These are phyloP conservation scores for Penicillium taxi DNA, from an alignment of 495 filamentous ascomycete species.

Conservation along the genomic window DNA sequence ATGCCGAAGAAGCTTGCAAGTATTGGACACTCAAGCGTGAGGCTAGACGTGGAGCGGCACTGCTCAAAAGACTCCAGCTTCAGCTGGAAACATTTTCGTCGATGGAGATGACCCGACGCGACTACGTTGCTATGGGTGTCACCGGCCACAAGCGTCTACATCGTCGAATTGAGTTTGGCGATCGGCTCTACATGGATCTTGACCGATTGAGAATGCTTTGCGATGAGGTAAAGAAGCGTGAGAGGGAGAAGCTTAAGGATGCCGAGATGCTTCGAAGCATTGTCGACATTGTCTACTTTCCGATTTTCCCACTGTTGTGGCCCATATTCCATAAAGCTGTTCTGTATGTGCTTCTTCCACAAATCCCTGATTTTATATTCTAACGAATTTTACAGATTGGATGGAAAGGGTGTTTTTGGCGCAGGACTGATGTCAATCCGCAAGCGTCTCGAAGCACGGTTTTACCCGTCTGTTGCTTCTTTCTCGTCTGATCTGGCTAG, in stretches of 20 bases:
- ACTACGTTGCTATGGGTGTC: conserved; percentile 86
- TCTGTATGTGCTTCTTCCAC: conserved; percentile 43
- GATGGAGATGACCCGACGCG: conserved; percentile 89
- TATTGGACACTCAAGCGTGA: conserved; percentile 98
- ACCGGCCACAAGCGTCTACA: conserved; percentile 68
- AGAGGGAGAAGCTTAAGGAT: conserved; percentile 64
- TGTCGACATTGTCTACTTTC: conserved; percentile 85
- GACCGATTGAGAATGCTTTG: conserved; percentile 62
- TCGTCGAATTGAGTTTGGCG: conserved; percentile 80
- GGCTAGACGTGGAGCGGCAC: conserved; percentile 77
- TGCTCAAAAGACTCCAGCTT: conserved; percentile 85
- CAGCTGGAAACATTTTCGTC: conserved; percentile 86
- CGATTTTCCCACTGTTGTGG: conserved; percentile 66
- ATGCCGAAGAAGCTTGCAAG: conserved; percentile 81
- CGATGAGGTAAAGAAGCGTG: conserved; percentile 60
- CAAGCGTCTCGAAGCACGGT: conserved; percentile 57
- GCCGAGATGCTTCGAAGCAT: conserved; percentile 65
- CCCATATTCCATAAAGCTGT: conserved; percentile 74
- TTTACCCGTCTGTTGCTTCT: conserved; percentile 63
- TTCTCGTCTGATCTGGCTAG: conserved; percentile 66
- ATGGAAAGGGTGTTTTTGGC: conserved; percentile 62
- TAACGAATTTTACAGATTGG: conserved; percentile 53
- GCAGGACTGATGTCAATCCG: conserved; percentile 56
- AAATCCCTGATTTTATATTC: conserved; percentile 8
- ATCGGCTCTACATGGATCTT: conserved; percentile 65